Percentiles rank a stretch among this genome's conserved stretches.
Evolutionary conservation across 495 filamentous ascomycete species (phyloP).

Genomic region (Penicillium chermesinum): DNA sequence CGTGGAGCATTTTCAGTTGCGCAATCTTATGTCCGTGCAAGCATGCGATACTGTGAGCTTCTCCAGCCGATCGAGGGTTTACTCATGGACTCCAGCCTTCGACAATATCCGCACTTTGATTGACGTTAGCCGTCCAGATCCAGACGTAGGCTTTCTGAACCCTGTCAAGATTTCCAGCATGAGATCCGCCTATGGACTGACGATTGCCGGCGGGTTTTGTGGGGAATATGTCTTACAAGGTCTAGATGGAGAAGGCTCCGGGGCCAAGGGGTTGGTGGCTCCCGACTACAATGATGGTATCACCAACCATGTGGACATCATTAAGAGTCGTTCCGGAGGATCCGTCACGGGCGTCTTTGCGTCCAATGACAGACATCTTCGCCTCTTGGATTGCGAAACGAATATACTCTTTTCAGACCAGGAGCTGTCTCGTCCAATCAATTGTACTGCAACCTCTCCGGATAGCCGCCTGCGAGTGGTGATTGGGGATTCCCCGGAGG

Average conservation of each 20-base stretch:
- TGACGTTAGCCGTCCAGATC: constrained; percentile 51
- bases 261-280: constrained; percentile 51
- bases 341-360: constrained; percentile 69
- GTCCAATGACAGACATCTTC: constrained; percentile 75
- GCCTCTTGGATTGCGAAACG: constrained; percentile 67
- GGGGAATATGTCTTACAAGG: constrained; percentile 74
- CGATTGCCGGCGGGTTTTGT: constrained; percentile 74
- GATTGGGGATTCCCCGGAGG: constrained; percentile 59
- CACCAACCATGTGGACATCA: constrained; percentile 80
- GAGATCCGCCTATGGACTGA: constrained; percentile 57
- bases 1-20: constrained; percentile 82
- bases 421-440: constrained; percentile 63
- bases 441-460: constrained; percentile 78
- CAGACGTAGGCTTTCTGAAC: constrained; percentile 34
- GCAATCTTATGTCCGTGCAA: constrained; percentile 71
- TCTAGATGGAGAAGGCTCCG: constrained; percentile 52
- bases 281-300: constrained; percentile 56
- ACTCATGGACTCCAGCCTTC: constrained; percentile 37
- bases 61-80: constrained; percentile 55
- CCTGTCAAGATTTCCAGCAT: constrained; percentile 64
- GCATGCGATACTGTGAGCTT: constrained; percentile 76
- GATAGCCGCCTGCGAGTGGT: constrained; percentile 75
- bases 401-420: constrained; percentile 59
- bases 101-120: constrained; percentile 50
- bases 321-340: constrained; percentile 53